A percentile compares a stretch with the other conserved stretches of the same genome.
Evolutionary conservation across 2,329 filamentous ascomycete genomes (phyloP).

Genomic region (Botryotinia convoluta): DNA sequence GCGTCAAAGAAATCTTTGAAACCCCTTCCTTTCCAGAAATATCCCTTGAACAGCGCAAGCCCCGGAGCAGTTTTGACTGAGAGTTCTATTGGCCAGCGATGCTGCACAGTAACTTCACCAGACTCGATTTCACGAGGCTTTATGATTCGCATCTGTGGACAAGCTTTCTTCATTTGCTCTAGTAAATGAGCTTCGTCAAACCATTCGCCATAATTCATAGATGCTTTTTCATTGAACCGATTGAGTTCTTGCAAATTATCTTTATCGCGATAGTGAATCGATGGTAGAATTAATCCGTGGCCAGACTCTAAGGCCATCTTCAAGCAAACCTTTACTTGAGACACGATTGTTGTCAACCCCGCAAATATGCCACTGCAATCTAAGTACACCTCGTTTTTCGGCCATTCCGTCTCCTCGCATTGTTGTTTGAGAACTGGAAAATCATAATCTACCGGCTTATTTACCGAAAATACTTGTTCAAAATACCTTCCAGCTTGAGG

Average conservation of each 20-base stretch:
- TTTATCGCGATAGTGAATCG: conserved; percentile 39
- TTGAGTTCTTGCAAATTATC: conserved; percentile 38
- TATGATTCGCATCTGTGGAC: conserved; percentile 39
- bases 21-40: conserved; percentile 13
- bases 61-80: conserved; percentile 27
- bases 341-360: conserved; percentile 40
- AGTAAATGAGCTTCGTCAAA: conserved; percentile 39
- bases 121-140: conserved; percentile 32
- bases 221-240: conserved; percentile 36
- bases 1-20: conserved; percentile 36
- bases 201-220: conserved; percentile 40
- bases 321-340: conserved; percentile 40
- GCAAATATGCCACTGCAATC: conserved; percentile 38
- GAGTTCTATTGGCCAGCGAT: conserved; percentile 32
- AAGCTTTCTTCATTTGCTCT: conserved; percentile 29
- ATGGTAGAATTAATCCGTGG: conserved; percentile 36
- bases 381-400: conserved; percentile 36
- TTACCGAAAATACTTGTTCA: conserved; percentile 38
- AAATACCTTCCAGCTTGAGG: conserved; percentile 31
- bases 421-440: conserved; percentile 32
- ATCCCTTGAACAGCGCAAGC: conserved; percentile 29
- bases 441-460: conserved; percentile 26
- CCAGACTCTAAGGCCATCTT: conserved; percentile 41
- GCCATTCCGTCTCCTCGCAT: conserved; percentile 30
- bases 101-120: conserved; percentile 26